Conservation (phyloP, 495 filamentous ascomycete species). For the Penicilliopsis zonata region DNA sequence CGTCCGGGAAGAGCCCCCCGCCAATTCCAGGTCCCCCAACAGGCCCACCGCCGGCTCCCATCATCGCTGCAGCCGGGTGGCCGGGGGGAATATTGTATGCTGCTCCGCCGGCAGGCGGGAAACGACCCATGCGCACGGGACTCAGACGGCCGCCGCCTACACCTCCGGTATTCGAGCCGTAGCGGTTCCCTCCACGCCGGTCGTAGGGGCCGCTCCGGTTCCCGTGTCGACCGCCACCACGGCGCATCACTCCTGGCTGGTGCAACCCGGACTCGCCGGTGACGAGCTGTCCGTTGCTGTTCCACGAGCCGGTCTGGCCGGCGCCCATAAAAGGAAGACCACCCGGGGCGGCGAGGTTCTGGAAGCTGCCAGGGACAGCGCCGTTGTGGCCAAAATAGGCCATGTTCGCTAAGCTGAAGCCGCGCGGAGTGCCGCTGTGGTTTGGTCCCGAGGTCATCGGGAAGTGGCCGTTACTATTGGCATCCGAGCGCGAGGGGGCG, state of each 20-base stretch:
- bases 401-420: constrained; percentile 76
- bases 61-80: constrained; percentile 29
- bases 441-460: constrained; percentile 59
- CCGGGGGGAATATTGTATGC: constrained; percentile 27
- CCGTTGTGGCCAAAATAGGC: constrained; percentile 27
- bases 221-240: constrained; percentile 38
- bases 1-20: constrained; percentile 35
- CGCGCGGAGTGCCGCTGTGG: constrained; percentile 77
- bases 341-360: constrained; percentile 12
- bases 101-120: constrained; percentile 24
- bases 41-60: no score
- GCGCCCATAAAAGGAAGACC: constrained; percentile 47
- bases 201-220: constrained; percentile 48
- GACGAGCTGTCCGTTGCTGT: constrained; percentile 28
- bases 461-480: constrained; percentile 97
- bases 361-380: constrained; percentile 19
- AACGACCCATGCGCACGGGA: constrained; percentile 26
- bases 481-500: constrained; percentile 80
- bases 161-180: constrained; percentile 8
- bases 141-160: constrained; percentile 25
- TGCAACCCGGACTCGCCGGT: constrained; percentile 31
- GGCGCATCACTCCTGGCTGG: constrained; percentile 47
- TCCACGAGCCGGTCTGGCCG: constrained; percentile 31
- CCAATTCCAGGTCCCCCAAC: no score
- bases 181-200: constrained; percentile 34